A percentile compares a stretch with the other conserved stretches of the same genome.
Evolutionary conservation across 1,139 yeast genomes (phyloP).

Genomic region (Cylindricascospora bacillispora): DNA sequence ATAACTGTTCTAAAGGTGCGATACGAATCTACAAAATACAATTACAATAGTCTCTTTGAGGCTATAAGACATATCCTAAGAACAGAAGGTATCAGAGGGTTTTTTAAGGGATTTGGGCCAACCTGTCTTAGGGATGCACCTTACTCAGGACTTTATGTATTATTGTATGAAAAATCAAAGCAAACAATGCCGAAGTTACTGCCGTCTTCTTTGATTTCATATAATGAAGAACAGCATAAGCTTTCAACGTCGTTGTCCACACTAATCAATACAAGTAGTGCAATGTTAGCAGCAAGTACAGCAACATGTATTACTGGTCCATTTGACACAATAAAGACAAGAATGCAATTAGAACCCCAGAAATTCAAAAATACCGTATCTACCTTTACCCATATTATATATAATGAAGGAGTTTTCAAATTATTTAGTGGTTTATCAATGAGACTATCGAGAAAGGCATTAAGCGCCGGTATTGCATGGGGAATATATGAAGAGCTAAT

Average conservation of each 20-base stretch:
- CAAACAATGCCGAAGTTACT: conserved; percentile 28
- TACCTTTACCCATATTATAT: conserved; percentile 31
- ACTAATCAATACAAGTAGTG: conserved; percentile 54
- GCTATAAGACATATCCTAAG: conserved; percentile 48
- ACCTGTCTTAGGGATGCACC: conserved; percentile 91
- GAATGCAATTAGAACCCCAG: conserved; percentile 62
- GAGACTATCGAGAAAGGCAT: conserved; percentile 71
- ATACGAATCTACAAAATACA: conserved; percentile 66
- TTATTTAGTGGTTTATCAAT: conserved; percentile 77
- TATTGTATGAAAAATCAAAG: conserved; percentile 70
- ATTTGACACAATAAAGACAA: conserved; percentile 85
- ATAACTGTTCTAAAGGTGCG: conserved; percentile 89
- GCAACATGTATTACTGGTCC: conserved; percentile 90
- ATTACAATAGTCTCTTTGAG: conserved; percentile 50
- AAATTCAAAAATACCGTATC: conserved; percentile 30
- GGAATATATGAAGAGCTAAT: conserved; percentile 85
- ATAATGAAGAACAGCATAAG: conserved; percentile 13
- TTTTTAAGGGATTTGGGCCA: conserved; percentile 78
- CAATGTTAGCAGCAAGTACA: conserved; percentile 59
- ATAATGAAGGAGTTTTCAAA: conserved; percentile 48
- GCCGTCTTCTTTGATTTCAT: conserved; percentile 14
- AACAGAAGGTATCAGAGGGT: conserved; percentile 46
- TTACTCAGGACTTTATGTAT: conserved; percentile 83
- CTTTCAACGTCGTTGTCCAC: conserved; percentile 36
- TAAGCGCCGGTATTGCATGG: conserved; percentile 95